These are phyloP conservation scores for Diacronema lutheri DNA, from an alignment of 78 protist genomes.

Conservation along the genomic window DNA sequence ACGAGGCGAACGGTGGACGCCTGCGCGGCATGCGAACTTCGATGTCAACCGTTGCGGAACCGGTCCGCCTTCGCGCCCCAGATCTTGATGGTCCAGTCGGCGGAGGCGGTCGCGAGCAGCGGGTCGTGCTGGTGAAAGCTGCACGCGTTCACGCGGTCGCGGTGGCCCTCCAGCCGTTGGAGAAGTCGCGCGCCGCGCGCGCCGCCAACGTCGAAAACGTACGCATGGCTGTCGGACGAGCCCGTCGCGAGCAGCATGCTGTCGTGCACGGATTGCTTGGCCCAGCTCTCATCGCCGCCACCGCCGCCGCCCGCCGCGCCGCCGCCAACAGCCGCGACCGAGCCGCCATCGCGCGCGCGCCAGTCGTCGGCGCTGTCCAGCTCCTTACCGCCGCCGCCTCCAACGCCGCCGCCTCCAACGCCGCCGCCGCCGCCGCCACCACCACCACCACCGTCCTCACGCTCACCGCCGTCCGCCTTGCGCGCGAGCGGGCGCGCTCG, in stretches of 20 bases:
- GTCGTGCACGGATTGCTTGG: conserved; percentile 11
- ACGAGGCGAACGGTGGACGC: no score
- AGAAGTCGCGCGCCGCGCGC: background rate
- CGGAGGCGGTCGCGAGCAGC: background rate
- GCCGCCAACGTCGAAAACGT: conserved; percentile 49
- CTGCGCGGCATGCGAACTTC: no score
- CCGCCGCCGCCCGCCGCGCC: conserved; percentile 16
- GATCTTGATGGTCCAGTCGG: background rate
- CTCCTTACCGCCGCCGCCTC: no score
- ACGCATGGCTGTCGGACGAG: conserved; percentile 56
- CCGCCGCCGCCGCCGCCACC: no score
- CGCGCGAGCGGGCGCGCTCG: background rate
- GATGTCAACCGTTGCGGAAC: no score
- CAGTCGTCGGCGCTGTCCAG: no score
- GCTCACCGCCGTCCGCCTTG: background rate
- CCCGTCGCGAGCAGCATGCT: conserved; percentile 69
- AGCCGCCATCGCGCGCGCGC: no score
- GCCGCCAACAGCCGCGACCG: no score
- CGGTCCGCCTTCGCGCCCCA: background rate
- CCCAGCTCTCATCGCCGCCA: conserved; percentile 73
- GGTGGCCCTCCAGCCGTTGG: background rate
- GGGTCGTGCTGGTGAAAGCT: background rate
- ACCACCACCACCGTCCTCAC: no score
- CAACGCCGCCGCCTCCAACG: no score
- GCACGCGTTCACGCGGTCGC: background rate